Base-by-base conservation (phyloP, 2,329 filamentous ascomycete species). In the Dryadomyces quercus-mongolicae region DNA sequence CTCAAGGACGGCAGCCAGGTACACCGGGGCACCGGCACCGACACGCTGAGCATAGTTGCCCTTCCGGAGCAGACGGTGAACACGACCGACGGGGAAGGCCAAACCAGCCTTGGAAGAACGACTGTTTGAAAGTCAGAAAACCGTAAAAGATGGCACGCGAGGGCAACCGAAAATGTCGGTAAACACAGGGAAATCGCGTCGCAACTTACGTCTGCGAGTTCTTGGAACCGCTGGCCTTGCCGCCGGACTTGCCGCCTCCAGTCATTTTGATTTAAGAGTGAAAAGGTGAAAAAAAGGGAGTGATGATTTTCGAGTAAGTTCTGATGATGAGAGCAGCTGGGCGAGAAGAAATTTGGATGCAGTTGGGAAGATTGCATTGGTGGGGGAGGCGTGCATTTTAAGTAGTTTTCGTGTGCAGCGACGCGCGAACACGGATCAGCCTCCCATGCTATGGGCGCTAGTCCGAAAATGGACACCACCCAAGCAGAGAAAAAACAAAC, bases 31-130 rank as follows among this genome's bases (percentile, higher is more conserved):
- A 81, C 88, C 92, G 67, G 92, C 92, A 91, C 92, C 92, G 67
- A 97, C 92, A 84, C 92, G 93, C 82, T 97, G 93, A 51, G 93
- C 97, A 71, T 98, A 98, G 76, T 96, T 96, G 73, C 90, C 91
- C 82, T 97, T 96, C 77, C 93, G 85, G 68, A 98, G 80, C 77
- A 97, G 96, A 77, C 93, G 91, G 85, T 98, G 98, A 73, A 98
- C 93, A 85, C 93, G 93, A 74, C 93, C 93, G 70, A 94, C 97
- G 59, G 93, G 93, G 72, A 98, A 98, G 63, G 93, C 93, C 68
- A 98, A 86, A 82, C 93, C 93, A 62, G 93, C 93, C 85, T 98
- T 97, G 72, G 93, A 96, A 61, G 93, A 98, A 76, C 93, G 93
- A 62, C 93, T 98, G 16, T 50, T 18, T 44, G n/a, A 18, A 40